phyloP scores from a whole-genome alignment of 1,139 yeast genomes.

The Geotrichum histeridarum region DNA sequence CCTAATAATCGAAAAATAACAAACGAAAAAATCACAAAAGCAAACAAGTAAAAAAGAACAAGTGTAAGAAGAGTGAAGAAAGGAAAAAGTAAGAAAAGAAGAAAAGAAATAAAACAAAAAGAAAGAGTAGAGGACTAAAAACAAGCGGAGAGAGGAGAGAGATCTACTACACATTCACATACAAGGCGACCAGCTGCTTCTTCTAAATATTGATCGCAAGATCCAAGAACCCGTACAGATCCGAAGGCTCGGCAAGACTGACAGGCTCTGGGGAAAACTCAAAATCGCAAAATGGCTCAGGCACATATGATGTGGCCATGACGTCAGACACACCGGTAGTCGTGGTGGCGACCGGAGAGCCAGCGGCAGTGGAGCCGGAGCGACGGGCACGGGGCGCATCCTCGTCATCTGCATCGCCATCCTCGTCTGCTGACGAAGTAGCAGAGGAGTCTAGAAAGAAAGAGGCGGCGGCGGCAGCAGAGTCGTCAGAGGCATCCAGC shows the following conservation, averaged over 20 bases:
- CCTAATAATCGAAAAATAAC: too few relatives aligned
- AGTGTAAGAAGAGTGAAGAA: neutral
- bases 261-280: constrained; percentile 11
- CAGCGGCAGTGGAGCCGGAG: neutral
- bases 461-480: neutral
- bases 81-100: neutral
- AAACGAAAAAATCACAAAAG: too few relatives aligned
- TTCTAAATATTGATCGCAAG: constrained; percentile 8
- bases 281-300: constrained; percentile 11
- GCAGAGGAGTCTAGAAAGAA: too few relatives aligned
- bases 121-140: neutral
- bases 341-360: neutral
- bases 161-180: too few relatives aligned
- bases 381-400: neutral
- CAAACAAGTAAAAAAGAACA: too few relatives aligned
- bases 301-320: neutral
- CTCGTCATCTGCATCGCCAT: neutral
- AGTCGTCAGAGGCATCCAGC: neutral
- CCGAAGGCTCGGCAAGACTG: neutral
- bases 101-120: too few relatives aligned
- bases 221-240: constrained; percentile 10
- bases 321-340: neutral
- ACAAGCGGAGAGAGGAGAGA: neutral
- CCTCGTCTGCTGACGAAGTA: neutral
- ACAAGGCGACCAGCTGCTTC: neutral